These are phyloP conservation scores for Kodamaea lidongshanica DNA, from an alignment of 805 yeast genomes.

Conservation along the genomic window DNA sequence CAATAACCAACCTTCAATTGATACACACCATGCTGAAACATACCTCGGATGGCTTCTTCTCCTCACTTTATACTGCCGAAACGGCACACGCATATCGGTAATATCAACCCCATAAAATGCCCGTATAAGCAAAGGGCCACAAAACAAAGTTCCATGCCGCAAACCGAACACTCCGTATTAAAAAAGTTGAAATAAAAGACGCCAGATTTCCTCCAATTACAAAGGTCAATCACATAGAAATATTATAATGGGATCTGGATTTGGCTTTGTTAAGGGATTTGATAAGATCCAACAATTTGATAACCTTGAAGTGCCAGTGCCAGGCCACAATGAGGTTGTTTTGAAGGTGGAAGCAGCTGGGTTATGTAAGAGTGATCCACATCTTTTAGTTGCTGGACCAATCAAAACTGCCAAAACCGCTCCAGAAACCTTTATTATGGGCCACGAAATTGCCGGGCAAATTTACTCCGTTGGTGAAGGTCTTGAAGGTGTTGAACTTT, in stretches of 20 bases:
- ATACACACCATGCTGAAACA: no score
- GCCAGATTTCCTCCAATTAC: no score
- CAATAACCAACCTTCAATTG: no score
- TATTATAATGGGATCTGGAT: conserved; percentile 15
- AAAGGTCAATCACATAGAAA: no score
- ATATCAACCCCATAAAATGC: no score
- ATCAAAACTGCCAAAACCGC: conserved; percentile 9
- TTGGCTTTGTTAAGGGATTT: conserved; percentile 27
- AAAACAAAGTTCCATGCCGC: no score
- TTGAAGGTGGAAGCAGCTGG: conserved; percentile 40
- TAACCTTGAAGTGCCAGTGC: conserved; percentile 26
- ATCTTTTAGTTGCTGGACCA: conserved; percentile 21
- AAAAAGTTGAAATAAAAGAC: no score
- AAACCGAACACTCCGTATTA: no score
- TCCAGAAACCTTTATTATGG: conserved; percentile 35
- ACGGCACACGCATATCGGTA: no score
- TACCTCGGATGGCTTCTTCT: no score
- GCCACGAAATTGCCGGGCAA: conserved; percentile 40
- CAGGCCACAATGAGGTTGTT: conserved; percentile 24
- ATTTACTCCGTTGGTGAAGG: conserved; percentile 26
- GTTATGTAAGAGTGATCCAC: conserved; percentile 40
- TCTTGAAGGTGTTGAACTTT: conserved; percentile 18
- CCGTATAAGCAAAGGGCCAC: no score
- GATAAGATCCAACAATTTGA: conserved; percentile 20
- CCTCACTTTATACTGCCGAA: no score